Conservation (phyloP, 257 asterid species). For the Solanum bulbocastanum region DNA sequence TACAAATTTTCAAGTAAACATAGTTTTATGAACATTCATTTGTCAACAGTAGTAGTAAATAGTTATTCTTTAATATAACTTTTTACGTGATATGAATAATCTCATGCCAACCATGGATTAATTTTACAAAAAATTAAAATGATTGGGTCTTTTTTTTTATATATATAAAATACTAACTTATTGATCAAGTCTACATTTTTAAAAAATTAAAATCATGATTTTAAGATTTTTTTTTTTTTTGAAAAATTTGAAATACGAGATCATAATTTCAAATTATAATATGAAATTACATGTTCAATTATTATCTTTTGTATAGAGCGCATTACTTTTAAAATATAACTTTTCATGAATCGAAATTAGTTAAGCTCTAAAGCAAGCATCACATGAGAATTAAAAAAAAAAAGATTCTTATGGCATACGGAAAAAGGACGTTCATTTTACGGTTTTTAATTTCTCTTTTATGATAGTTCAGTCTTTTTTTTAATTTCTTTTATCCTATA, state of each 20-base stretch:
- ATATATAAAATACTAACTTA: no score
- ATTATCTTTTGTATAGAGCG: background rate
- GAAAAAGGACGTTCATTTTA: background rate
- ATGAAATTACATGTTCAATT: background rate
- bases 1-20: background rate
- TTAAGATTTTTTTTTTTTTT: background rate
- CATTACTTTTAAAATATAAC: background rate
- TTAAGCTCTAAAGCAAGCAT: background rate
- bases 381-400: background rate
- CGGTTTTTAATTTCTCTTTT: background rate
- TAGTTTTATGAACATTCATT: background rate
- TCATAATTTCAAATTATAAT: no score
- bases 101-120: background rate
- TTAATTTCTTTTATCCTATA: background rate
- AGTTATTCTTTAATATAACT: no score
- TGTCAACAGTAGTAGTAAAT: background rate
- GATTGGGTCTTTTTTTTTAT: background rate
- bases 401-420: background rate
- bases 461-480: background rate
- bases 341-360: background rate
- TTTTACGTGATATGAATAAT: background rate
- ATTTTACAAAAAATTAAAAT: no score
- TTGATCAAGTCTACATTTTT: background rate
- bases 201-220: no score
- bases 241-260: no score